phyloP scores from a whole-genome alignment of 2,329 filamentous ascomycete species.

The Tricladium varicosporioides region DNA sequence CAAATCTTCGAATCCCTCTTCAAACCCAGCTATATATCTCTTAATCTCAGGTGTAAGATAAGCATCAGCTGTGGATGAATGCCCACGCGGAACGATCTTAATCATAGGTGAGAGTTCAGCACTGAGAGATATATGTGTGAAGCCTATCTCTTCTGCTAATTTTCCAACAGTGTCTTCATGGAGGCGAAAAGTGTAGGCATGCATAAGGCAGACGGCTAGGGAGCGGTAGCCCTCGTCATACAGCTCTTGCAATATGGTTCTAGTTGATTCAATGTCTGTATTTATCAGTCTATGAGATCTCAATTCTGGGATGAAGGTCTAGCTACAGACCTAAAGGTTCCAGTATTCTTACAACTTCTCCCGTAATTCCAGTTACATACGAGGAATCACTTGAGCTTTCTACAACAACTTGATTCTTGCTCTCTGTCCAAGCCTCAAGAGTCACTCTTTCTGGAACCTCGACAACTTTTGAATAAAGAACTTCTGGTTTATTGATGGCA shows the following conservation, averaged over 20 bases:
- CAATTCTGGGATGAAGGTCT: background rate
- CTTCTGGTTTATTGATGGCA: conserved; percentile 81
- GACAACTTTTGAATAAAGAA: conserved; percentile 78
- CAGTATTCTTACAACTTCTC: conserved; percentile 36
- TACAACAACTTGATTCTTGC: no score
- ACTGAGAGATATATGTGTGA: conserved; percentile 67
- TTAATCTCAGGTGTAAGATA: conserved; percentile 49
- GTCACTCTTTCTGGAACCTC: conserved; percentile 91
- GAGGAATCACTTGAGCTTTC: no score
- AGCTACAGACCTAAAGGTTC: background rate
- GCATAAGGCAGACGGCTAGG: conserved; percentile 88
- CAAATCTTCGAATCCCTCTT: background rate
- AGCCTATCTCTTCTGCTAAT: conserved; percentile 77
- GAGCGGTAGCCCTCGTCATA: conserved; percentile 65
- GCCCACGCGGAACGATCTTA: background rate
- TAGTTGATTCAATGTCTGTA: conserved; percentile 51
- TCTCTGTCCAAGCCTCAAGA: conserved; percentile 65
- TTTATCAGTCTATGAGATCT: background rate
- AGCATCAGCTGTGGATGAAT: background rate
- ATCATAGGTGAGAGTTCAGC: conserved; percentile 77
- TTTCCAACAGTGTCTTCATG: conserved; percentile 78
- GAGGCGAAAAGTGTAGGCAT: conserved; percentile 85
- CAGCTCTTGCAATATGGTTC: conserved; percentile 53
- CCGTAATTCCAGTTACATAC: no score
- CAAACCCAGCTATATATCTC: conserved; percentile 63